Conservation (phyloP, 352 stramenopile genomes). For the Pythium plurisporium region DNA sequence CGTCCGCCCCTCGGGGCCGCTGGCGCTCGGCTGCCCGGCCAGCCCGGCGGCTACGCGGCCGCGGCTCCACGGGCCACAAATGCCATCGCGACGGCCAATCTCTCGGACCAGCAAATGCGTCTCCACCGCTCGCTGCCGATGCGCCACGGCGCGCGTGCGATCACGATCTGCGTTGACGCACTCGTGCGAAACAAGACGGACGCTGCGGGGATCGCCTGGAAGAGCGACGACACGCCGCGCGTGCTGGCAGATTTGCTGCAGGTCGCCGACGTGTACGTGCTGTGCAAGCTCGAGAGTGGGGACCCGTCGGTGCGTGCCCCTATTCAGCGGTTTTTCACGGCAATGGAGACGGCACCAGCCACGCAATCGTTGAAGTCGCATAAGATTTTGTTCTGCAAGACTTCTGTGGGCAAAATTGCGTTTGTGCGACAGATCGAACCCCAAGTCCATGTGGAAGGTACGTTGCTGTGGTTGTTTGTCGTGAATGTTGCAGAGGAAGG, state of each 20-base stretch:
- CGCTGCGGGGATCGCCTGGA: conserved; percentile 34
- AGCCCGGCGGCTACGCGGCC: background rate
- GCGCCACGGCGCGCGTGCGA: conserved; percentile 52
- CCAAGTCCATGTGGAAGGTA: conserved; percentile 80
- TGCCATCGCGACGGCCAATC: conserved; percentile 29
- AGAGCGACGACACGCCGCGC: conserved; percentile 32
- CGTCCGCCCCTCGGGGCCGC: conserved; percentile 12
- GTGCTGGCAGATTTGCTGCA: conserved; percentile 55
- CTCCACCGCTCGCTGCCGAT: conserved; percentile 57
- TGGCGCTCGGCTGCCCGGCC: background rate
- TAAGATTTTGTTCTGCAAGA: conserved; percentile 83
- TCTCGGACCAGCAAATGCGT: conserved; percentile 50
- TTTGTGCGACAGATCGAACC: conserved; percentile 87
- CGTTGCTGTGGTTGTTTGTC: background rate
- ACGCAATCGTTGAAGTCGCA: conserved; percentile 43
- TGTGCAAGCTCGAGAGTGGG: conserved; percentile 40
- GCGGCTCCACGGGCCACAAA: conserved; percentile 19
- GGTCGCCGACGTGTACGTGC: conserved; percentile 63
- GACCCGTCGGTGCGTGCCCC: conserved; percentile 31
- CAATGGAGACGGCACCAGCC: conserved; percentile 23
- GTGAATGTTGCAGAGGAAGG: background rate
- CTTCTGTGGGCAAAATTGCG: conserved; percentile 67
- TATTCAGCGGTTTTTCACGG: conserved; percentile 50
- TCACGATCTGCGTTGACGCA: conserved; percentile 63
- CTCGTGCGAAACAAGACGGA: conserved; percentile 36